Percentiles rank a stretch among this genome's conserved stretches.
Conservation (phyloP, 352 stramenopile genomes). For the Phytophthora capsici region DNA sequence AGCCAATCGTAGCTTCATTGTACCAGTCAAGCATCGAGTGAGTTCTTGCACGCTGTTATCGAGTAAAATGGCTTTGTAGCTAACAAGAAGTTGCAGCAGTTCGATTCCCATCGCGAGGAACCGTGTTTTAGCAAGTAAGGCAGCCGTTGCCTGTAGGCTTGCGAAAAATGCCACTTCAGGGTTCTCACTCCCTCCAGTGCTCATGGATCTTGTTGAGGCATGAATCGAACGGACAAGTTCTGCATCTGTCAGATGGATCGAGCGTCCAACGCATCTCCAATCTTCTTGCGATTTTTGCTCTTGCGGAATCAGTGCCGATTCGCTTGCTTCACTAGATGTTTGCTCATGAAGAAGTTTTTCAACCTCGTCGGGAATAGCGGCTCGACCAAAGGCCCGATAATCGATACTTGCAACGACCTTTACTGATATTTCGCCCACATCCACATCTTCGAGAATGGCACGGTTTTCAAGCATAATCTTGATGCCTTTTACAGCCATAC, state of each 20-base stretch:
- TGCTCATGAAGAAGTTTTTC: constrained; percentile 35
- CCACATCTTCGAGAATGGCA: constrained; percentile 78
- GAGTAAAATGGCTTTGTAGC: constrained; percentile 61
- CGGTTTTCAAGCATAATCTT: constrained; percentile 84
- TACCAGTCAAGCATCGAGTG: constrained; percentile 67
- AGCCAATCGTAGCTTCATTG: constrained; percentile 54
- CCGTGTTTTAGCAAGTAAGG: constrained; percentile 63
- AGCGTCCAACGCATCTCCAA: constrained; percentile 2
- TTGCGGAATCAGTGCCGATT: constrained; percentile 6
- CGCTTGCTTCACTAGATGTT: constrained; percentile 10
- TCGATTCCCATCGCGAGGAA: constrained; percentile 82
- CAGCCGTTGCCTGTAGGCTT: constrained; percentile 37
- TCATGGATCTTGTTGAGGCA: constrained; percentile 26
- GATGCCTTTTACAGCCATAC: constrained; percentile 78
- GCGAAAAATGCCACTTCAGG: constrained; percentile 18
- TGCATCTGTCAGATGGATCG: constrained; percentile 31
- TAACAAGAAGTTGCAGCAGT: constrained; percentile 70
- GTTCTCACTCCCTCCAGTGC: constrained; percentile 9
- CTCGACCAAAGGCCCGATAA: constrained; percentile 81
- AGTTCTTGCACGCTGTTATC: constrained; percentile 54
- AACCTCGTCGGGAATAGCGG: constrained; percentile 72
- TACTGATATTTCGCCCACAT: constrained; percentile 80
- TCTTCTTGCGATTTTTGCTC: constrained; percentile 22
- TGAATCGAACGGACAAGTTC: constrained; percentile 44
- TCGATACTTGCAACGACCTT: constrained; percentile 87